These are phyloP conservation scores for Hericium coralloides DNA, from an alignment of 768 basidiomycete species.

Conservation along the genomic window DNA sequence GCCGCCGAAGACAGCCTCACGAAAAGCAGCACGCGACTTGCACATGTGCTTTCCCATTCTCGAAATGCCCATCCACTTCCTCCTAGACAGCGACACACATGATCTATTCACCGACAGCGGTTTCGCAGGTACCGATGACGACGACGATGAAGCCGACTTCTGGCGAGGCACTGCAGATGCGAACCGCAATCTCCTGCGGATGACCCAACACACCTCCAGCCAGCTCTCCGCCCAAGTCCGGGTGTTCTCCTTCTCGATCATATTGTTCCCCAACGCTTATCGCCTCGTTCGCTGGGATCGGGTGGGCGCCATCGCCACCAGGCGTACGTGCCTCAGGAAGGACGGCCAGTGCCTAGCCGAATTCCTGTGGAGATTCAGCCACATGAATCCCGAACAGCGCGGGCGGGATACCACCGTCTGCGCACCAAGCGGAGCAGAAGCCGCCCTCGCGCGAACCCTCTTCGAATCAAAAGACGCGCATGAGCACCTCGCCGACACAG, in stretches of 20 bases:
- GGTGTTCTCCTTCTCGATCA: not conserved
- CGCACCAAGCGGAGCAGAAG: not conserved
- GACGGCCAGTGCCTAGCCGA: not conserved
- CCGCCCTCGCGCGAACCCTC: not conserved
- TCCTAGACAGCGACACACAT: not conserved
- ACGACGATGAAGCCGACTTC: not conserved
- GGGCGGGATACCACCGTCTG: not conserved
- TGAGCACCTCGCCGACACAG: no score
- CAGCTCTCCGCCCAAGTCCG: not conserved
- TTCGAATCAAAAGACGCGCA: no score
- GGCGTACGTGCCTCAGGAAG: not conserved
- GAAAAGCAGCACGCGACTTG: not conserved
- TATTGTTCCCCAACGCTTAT: not conserved
- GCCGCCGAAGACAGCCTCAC: not conserved
- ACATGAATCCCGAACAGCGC: not conserved
- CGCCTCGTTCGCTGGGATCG: slow-evolving; percentile 5
- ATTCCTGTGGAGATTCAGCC: not conserved
- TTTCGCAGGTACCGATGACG: no score
- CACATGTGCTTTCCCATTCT: not conserved
- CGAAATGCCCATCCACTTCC: not conserved
- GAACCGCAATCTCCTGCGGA: not conserved
- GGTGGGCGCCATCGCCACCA: not conserved
- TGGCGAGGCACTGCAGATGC: not conserved
- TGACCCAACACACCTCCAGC: not conserved
- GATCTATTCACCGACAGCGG: not conserved